phyloP scores from a whole-genome alignment of 805 yeast genomes.

The Torulaspora indica region DNA sequence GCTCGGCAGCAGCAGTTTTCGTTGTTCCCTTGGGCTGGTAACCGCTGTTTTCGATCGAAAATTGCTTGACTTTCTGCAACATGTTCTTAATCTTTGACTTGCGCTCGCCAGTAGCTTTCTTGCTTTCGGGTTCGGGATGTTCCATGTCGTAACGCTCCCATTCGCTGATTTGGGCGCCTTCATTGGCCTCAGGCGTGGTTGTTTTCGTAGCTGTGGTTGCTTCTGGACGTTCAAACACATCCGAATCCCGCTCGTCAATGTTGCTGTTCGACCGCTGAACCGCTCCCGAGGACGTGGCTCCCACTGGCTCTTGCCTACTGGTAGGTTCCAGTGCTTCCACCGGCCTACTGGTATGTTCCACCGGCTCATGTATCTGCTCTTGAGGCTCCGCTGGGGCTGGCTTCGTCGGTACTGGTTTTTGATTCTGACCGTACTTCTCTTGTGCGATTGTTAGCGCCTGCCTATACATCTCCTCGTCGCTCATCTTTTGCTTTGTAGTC shows the following conservation, averaged over 20 bases:
- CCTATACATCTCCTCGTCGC: slow-evolving; percentile 53
- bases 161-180: not conserved
- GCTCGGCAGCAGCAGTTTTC: not conserved
- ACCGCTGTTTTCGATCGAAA: slow-evolving; percentile 35
- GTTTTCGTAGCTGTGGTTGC: slow-evolving; percentile 9
- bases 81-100: slow-evolving; percentile 25
- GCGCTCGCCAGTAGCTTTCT: not conserved
- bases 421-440: slow-evolving; percentile 34
- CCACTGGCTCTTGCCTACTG: not conserved
- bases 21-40: slow-evolving; percentile 25
- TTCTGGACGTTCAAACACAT: slow-evolving; percentile 6
- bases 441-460: slow-evolving; percentile 55
- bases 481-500: slow-evolving; percentile 12
- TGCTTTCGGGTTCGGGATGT: not conserved
- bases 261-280: slow-evolving; percentile 5
- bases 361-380: not conserved
- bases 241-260: slow-evolving; percentile 8
- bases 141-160: slow-evolving; percentile 5
- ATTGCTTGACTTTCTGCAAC: slow-evolving; percentile 31
- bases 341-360: not conserved
- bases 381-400: not conserved
- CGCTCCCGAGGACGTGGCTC: not conserved
- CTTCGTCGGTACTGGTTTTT: slow-evolving; percentile 3
- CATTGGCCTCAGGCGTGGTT: slow-evolving; percentile 9
- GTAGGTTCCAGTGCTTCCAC: not conserved